Conservation (phyloP, 306 rosid genomes). For the Cicer chorassanicum region DNA sequence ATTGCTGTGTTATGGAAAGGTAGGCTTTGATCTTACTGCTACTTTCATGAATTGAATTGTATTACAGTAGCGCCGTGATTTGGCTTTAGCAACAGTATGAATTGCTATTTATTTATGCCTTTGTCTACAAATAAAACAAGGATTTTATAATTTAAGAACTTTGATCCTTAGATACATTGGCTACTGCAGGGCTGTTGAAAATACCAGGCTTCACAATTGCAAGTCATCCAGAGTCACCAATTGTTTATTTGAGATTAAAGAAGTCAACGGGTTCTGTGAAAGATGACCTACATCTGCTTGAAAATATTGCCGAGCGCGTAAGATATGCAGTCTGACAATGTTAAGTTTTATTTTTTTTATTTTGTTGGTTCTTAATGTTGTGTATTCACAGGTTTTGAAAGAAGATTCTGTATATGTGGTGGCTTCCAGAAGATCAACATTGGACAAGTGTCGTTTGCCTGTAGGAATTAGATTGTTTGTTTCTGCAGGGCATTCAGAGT, state of each 20-base stretch:
- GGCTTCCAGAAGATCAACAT: slow-evolving; percentile 74
- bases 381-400: slow-evolving; percentile 64
- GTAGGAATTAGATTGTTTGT: slow-evolving; percentile 82
- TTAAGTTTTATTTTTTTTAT: slow-evolving; percentile 22
- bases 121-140: slow-evolving; percentile 15
- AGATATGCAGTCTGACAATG: slow-evolving; percentile 42
- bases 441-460: slow-evolving; percentile 80
- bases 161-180: slow-evolving; percentile 41
- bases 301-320: slow-evolving; percentile 73
- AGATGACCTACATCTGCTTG: slow-evolving; percentile 70
- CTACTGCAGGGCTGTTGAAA: slow-evolving; percentile 71
- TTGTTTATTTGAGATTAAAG: slow-evolving; percentile 77
- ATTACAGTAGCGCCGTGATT: slow-evolving; percentile 25
- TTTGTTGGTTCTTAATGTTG: slow-evolving; percentile 40
- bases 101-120: slow-evolving; percentile 16
- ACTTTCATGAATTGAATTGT: slow-evolving; percentile 8
- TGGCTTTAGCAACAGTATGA: slow-evolving; percentile 16
- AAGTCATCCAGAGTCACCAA: slow-evolving; percentile 88
- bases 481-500: slow-evolving; percentile 83
- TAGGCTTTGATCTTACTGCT: slow-evolving; percentile 49
- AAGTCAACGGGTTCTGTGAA: slow-evolving; percentile 72
- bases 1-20: slow-evolving; percentile 73
- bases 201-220: slow-evolving; percentile 63
- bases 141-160: slow-evolving; percentile 10
- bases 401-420: slow-evolving; percentile 77